phyloP scores from a whole-genome alignment of 2,329 filamentous ascomycete species.

The Alternaria hordeiaustralica region DNA sequence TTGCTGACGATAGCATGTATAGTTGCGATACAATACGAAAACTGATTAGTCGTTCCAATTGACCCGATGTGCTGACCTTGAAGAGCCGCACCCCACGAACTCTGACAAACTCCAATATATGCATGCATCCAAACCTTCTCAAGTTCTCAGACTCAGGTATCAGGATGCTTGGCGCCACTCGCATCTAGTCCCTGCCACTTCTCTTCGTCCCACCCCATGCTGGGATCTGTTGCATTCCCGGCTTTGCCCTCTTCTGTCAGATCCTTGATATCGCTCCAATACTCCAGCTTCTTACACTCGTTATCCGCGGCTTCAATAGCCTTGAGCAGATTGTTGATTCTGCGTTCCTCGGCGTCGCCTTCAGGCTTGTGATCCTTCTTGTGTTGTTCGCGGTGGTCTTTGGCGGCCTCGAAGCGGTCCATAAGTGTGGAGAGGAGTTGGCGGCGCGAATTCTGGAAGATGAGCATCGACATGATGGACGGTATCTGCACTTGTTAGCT shows the following conservation, averaged over 20 bases:
- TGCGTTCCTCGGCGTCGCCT: constrained; percentile 56
- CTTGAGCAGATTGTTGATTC: constrained; percentile 72
- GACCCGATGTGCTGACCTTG: constrained; percentile 8
- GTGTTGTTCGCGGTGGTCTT: constrained; percentile 58
- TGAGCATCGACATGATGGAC: constrained; percentile 67
- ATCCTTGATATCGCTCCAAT: constrained; percentile 76
- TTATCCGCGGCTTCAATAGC: constrained; percentile 79
- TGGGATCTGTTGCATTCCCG: constrained; percentile 40
- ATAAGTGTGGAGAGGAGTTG: constrained; percentile 76
- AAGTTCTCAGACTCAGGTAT: constrained; percentile 3
- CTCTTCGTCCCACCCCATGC: constrained; percentile 45
- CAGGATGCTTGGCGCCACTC: constrained; percentile 44
- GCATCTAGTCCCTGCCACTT: constrained; percentile 49
- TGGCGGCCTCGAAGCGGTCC: constrained; percentile 59
- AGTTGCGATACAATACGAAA: constrained; percentile 5
- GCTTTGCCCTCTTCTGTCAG: constrained; percentile 49
- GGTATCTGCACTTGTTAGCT: constrained; percentile 38
- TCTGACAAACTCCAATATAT: constrained; percentile 9
- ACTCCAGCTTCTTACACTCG: constrained; percentile 81
- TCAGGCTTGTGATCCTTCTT: constrained; percentile 51
- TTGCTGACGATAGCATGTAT: constrained; percentile 11
- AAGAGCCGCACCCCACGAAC: constrained; percentile 1
- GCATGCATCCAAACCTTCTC: neutral
- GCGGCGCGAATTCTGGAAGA: constrained; percentile 87
- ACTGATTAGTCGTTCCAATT: constrained; percentile 1